Evolutionary conservation across 2,329 filamentous ascomycete species (phyloP).

Genomic region (Zasmidium cellare): DNA sequence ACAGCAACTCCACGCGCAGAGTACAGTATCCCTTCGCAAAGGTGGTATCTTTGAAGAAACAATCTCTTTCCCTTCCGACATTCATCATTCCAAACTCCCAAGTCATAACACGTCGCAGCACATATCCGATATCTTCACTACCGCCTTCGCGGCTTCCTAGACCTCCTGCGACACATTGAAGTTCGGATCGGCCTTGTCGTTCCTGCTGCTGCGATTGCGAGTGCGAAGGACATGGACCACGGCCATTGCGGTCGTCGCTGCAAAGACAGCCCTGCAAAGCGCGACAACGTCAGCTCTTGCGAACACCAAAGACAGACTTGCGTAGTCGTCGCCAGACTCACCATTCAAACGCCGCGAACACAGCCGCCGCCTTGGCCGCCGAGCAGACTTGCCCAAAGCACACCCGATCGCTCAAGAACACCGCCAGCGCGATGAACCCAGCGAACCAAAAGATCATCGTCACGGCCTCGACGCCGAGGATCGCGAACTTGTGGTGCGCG

Average conservation of each 20-base stretch:
- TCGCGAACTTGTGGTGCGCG: constrained; percentile 64
- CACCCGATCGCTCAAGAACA: constrained; percentile 58
- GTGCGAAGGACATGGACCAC: constrained; percentile 49
- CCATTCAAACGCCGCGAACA: constrained; percentile 68
- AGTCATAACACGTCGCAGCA: neutral
- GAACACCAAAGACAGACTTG: neutral
- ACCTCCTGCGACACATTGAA: constrained; percentile 42
- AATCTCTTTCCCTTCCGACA: neutral
- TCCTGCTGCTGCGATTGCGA: constrained; percentile 21
- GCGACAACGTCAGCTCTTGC: constrained; percentile 1
- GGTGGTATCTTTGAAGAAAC: constrained; percentile 11
- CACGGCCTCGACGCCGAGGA: constrained; percentile 67
- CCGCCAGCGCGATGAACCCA: constrained; percentile 76
- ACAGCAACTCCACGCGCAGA: neutral
- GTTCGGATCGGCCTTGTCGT: constrained; percentile 30
- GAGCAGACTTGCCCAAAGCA: constrained; percentile 60
- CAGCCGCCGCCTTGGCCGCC: constrained; percentile 62
- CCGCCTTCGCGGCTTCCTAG: constrained; percentile 20
- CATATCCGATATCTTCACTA: neutral
- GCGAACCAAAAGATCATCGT: constrained; percentile 91
- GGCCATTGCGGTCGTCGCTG: constrained; percentile 51
- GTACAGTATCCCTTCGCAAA: neutral
- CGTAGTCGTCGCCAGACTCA: constrained; percentile 23
- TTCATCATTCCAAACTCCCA: neutral
- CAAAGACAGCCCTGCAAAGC: constrained; percentile 50